These are phyloP conservation scores for Holtermanniella nyarrowii DNA, from an alignment of 768 basidiomycete species.

Conservation along the genomic window DNA sequence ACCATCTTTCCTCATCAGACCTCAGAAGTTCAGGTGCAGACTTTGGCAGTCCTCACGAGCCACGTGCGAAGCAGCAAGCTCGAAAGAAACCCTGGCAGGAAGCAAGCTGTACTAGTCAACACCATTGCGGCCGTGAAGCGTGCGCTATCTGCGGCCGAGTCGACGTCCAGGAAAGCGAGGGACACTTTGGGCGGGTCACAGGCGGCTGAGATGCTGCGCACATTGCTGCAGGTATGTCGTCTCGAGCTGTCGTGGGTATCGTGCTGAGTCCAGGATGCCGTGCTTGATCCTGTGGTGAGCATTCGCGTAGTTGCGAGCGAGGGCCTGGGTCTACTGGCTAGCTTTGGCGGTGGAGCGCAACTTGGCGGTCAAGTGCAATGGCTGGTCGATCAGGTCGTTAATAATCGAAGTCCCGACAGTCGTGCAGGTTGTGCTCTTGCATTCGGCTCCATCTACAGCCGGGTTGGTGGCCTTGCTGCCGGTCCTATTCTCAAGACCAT, in stretches of 20 bases:
- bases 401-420: constrained; percentile 80
- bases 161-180: constrained; percentile 17
- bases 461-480: constrained; percentile 89
- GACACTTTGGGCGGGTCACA: constrained; percentile 27
- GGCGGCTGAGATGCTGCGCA: constrained; percentile 43
- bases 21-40: constrained; percentile 41
- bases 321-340: constrained; percentile 75
- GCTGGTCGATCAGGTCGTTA: constrained; percentile 85
- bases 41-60: constrained; percentile 38
- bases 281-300: constrained; percentile 68
- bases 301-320: constrained; percentile 74
- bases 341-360: constrained; percentile 70
- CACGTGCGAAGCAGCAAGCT: constrained; percentile 60
- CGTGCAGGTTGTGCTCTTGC: constrained; percentile 89
- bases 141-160: constrained; percentile 46
- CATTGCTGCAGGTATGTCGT: constrained; percentile 63
- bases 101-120: constrained; percentile 73
- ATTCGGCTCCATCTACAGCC: constrained; percentile 79
- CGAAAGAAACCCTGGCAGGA: constrained; percentile 77
- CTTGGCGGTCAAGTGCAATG: constrained; percentile 77
- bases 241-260: background rate
- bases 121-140: constrained; percentile 62
- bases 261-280: constrained; percentile 59
- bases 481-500: constrained; percentile 91
- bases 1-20: constrained; percentile 71